Evolutionary conservation across 1,139 yeast species (phyloP).

Genomic region (Pichia norvegensis): DNA sequence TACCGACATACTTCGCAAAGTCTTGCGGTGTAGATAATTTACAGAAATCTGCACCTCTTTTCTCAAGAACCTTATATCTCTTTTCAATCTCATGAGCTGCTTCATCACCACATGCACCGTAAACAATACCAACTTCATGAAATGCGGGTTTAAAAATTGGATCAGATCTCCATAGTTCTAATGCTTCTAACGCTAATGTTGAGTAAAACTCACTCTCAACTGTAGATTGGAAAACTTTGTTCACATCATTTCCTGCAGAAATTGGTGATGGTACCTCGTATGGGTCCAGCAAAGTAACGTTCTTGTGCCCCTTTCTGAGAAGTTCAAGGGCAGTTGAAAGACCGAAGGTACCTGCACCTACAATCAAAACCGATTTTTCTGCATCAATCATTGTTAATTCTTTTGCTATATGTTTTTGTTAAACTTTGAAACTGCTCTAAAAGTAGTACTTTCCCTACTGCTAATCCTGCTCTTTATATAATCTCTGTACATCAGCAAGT

Average conservation of each 20-base stretch:
- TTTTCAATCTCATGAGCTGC: constrained; percentile 7
- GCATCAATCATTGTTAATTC: constrained; percentile 3
- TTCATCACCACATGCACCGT: constrained; percentile 19
- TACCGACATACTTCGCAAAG: constrained; percentile 14
- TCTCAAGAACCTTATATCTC: constrained; percentile 2
- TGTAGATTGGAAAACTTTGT: constrained; percentile 32
- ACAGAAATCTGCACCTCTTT: constrained; percentile 4
- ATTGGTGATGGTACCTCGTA: constrained; percentile 37
- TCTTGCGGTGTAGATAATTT: constrained; percentile 16
- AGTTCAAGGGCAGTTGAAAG: constrained; percentile 30
- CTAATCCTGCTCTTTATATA: not conserved
- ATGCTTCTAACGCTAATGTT: constrained; percentile 32
- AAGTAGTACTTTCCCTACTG: not conserved
- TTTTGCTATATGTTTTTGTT: not conserved
- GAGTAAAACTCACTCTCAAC: constrained; percentile 29
- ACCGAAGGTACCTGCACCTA: constrained; percentile 32
- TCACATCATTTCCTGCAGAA: constrained; percentile 39
- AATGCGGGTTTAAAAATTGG: constrained; percentile 28
- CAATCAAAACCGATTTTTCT: constrained; percentile 5
- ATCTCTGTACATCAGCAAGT: not conserved
- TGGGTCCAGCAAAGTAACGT: constrained; percentile 32
- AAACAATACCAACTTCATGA: constrained; percentile 29
- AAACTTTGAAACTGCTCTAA: not conserved
- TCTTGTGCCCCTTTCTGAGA: constrained; percentile 22
- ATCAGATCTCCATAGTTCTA: constrained; percentile 31